Conservation (phyloP, 2,329 filamentous ascomycete species). For the Cercospora sp. region DNA sequence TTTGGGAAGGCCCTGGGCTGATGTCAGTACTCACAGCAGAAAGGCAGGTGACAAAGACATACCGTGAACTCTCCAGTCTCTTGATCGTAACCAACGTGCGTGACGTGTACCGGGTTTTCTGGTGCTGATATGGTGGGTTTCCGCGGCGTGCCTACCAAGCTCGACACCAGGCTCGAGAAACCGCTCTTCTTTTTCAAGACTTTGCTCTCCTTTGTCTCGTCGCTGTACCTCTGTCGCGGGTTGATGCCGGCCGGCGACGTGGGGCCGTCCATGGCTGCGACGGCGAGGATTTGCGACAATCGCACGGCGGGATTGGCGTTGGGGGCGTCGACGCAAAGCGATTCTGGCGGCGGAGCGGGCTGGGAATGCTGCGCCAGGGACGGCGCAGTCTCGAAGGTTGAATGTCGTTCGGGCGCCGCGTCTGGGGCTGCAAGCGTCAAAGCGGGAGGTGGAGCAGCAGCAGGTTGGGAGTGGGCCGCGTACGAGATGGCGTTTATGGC, state of each 20-base stretch:
- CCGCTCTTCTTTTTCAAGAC: constrained; percentile 76
- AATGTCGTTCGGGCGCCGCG: constrained; percentile 1
- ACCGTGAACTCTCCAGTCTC: constrained; percentile 92
- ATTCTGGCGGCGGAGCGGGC: constrained; percentile 7
- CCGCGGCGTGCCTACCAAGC: constrained; percentile 78
- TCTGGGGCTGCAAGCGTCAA: constrained; percentile 13
- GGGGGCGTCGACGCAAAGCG: constrained; percentile 1
- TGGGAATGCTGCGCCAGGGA: constrained; percentile 9
- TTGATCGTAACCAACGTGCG: constrained; percentile 96
- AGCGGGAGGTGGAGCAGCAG: constrained; percentile 14
- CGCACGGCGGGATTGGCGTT: constrained; percentile 37
- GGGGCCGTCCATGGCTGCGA: constrained; percentile 53
- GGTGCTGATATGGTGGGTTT: constrained; percentile 95
- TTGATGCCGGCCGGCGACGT: constrained; percentile 50
- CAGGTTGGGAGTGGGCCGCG: constrained; percentile 24
- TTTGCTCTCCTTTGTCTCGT: constrained; percentile 70
- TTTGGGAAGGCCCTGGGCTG: constrained; percentile 75
- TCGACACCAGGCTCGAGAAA: constrained; percentile 85
- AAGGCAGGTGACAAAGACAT: constrained; percentile 13
- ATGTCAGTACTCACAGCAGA: not conserved
- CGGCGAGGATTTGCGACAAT: constrained; percentile 46
- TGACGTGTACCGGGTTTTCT: constrained; percentile 96
- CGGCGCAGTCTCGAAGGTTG: not conserved
- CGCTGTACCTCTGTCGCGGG: constrained; percentile 71
- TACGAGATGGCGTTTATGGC: constrained; percentile 40